Evolutionary conservation across 768 basidiomycete species (phyloP), one percentile per base, ranked within the genome.

Genomic region (Tubosaeta brunneosetosa): DNA sequence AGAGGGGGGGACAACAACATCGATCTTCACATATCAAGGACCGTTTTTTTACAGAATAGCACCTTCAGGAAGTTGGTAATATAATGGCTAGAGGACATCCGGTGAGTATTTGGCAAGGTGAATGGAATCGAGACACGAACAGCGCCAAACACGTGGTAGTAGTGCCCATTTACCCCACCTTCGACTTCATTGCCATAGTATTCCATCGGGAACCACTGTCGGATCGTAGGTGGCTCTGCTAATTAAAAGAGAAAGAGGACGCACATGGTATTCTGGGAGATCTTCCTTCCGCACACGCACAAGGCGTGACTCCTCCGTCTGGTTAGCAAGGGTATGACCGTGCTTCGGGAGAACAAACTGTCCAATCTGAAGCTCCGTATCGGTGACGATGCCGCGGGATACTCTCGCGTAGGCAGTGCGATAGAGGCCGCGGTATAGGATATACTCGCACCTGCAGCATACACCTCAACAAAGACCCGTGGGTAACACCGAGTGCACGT

Each of bases 351-450:
- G 65, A 45, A 88, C 77, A 63, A 93, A 94, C 66, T 89, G 90
- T 11, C 84, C 91, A 34, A 94, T 82, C 69, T 93, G 93, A 47
- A 93, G 76, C 62, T 94, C 91, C 1, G 93, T 94, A 62, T 95
- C 93, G 25, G 90, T 93, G 56, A 95, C 86, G 32, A 83, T 83
- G 22, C 89, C 84, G 17, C 90, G 80, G 11, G 91, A 89, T 16
- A 95, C 68, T 16, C 92, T 80, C 0, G 86, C 91, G 64, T 91
- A 94, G n/a, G 84, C 73, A 3, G 87, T 89, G 16, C 88, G 77
- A 63, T 89, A 85, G 25, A 91, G 61, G 2, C 86, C 89, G 11
- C 91, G 81, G 65, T 91, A 94, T 25, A 91, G 71, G 46, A 95
- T 91, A 63, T 94, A 94, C 74, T 94, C 89, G 71, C 92, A 95